Evolutionary conservation across 345 rosid genomes (phyloP).

Genomic region (Citrus glauca): DNA sequence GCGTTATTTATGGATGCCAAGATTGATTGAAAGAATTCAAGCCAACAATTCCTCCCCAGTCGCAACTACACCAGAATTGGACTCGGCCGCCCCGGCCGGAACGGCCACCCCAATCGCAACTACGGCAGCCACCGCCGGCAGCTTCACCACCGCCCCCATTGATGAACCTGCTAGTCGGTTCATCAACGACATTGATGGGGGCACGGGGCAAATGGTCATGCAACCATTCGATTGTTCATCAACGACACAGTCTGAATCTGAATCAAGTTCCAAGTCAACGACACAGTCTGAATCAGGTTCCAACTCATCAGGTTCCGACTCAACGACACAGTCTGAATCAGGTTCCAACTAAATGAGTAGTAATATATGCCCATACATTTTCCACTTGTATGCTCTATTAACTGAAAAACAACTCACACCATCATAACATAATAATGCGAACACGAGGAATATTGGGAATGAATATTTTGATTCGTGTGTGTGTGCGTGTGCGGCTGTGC

Average conservation of each 20-base stretch:
- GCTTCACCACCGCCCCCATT: constrained; percentile 8
- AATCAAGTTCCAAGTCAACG: constrained; percentile 4
- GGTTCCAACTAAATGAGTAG: constrained; percentile 6
- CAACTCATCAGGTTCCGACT: constrained; percentile 6
- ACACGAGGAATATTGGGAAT: no score
- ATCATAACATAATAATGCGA: constrained; percentile 36
- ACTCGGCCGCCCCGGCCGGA: not conserved
- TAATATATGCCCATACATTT: not conserved
- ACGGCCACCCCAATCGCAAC: constrained; percentile 4
- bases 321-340: not conserved
- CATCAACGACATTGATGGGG: constrained; percentile 12
- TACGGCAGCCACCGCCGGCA: constrained; percentile 9
- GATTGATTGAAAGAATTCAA: constrained; percentile 82
- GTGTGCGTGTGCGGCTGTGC: no score
- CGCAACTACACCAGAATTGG: no score
- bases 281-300: not conserved
- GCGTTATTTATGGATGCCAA: constrained; percentile 80
- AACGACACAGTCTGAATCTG: not conserved
- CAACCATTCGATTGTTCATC: constrained; percentile 13
- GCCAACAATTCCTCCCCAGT: constrained; percentile 32
- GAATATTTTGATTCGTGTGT: no score
- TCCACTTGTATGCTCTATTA: not conserved
- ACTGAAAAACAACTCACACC: constrained; percentile 41
- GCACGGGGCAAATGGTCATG: constrained; percentile 22
- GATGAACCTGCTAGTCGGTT: not conserved